A percentile compares a stretch with the other conserved stretches of the same genome.
phyloP scores from a whole-genome alignment of 2,329 filamentous ascomycete genomes.

The Epichloe aotearoae region DNA sequence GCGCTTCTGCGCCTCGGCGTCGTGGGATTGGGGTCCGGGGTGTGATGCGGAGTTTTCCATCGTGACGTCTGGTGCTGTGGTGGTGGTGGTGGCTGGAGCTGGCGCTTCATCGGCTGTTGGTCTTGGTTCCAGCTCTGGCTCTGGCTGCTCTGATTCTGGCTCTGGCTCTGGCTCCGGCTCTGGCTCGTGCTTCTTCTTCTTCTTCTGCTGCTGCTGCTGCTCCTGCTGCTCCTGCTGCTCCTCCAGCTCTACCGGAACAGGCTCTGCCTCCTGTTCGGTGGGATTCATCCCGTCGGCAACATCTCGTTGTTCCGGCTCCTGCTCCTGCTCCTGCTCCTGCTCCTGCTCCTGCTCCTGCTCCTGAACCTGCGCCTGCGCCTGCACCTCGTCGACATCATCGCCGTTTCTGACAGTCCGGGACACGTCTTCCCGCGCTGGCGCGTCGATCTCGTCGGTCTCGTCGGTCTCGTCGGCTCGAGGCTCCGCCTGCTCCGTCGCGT shows the following conservation, averaged over 20 bases:
- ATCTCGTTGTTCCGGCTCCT: too few species aligned
- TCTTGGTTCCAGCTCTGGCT: not conserved
- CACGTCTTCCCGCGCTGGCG: not conserved
- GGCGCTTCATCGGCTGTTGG: not conserved
- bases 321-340: not conserved
- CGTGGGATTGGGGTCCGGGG: not conserved
- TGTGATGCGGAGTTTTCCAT: not conserved
- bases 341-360: too few species aligned
- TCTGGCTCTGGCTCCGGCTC: not conserved
- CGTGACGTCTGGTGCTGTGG: not conserved
- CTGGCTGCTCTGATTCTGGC: not conserved
- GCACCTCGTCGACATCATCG: not conserved
- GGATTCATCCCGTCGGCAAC: not conserved
- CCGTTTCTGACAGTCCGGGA: slow-evolving; percentile 1
- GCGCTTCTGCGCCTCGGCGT: slow-evolving; percentile 43
- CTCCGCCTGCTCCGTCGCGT: slow-evolving; percentile 1
- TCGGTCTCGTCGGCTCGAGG: not conserved
- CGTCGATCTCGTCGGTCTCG: not conserved
- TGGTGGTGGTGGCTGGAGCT: not conserved
- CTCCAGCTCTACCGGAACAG: not conserved
- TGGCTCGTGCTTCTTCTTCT: not conserved
- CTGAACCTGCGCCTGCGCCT: too few species aligned
- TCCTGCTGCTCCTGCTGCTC: not conserved
- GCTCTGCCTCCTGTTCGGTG: not conserved
- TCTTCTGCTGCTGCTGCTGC: not conserved